Base-by-base conservation (phyloP, 1,139 yeast genomes). In the Candida buenavistaensis region DNA sequence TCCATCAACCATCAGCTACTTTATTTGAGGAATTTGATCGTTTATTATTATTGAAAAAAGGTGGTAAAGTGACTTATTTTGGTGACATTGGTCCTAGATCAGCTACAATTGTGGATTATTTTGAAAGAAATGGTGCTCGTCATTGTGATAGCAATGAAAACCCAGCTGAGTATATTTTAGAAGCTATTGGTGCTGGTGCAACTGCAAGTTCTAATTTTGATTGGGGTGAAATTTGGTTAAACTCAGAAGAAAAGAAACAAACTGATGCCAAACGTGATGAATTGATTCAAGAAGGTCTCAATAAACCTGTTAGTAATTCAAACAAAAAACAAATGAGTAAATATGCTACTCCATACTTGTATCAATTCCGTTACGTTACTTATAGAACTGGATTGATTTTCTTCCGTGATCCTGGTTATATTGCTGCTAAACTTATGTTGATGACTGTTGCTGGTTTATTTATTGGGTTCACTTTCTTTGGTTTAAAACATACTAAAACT, bases 1-100 rank as follows among this genome's bases (percentile, higher is more conserved):
- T 84, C 45, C 94, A 84, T 57, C 94, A 84, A 58, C 94, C 94
- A 39, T 82, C 90, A 4, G 90, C 94, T 27, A 70, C 82, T 36
- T 63, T 84, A 51, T 72, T 84, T 62, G 82, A 82, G 54, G 86
- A 82, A 49, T 86, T 85, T 54, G 95, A 85, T 51, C 75, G 94
- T 42, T 64, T 85, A 43, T 62, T 85, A 44, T 82, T 85, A 54
- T 64, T 85, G 55, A 82, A 80, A 39, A 72, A 64, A 43, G 95
- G 94, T 47, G 95, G 95, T 37, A 67, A 73, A 50, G 84, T 94
- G 4, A 89, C 82, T 12, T 85, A 85, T 58, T 85, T 82, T 55
- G 95, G 95, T 34, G 88, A 82, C 35, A 71, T 85, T 49, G 95
- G 95, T 37, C 60, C 69, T 30, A 76, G 78, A 51, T 82, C 87